Percentiles rank a stretch among this genome's conserved stretches.
Evolutionary conservation across 495 filamentous ascomycete genomes (phyloP).

Genomic region (Cercophora samala): DNA sequence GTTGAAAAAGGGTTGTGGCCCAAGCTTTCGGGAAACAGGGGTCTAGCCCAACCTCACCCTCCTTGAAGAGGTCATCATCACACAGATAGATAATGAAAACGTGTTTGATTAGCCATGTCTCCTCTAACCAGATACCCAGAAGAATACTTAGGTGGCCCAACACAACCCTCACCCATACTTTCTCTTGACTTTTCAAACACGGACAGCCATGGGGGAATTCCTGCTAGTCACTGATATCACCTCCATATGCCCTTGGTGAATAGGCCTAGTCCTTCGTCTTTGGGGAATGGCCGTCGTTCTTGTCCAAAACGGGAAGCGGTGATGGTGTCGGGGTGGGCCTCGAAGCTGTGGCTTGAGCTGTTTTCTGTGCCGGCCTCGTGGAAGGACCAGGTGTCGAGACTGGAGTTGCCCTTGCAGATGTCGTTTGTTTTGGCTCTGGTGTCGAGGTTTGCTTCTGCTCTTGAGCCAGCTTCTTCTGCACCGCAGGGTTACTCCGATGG

Average conservation of each 20-base stretch:
- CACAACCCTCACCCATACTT: neutral
- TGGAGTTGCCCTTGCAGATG: neutral
- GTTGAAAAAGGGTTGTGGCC: slow-evolving; percentile 9
- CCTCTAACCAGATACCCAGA: neutral
- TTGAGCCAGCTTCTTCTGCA: neutral
- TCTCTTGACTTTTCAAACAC: neutral
- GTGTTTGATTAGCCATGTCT: neutral
- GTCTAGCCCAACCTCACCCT: slow-evolving; percentile 3
- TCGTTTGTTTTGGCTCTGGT: neutral
- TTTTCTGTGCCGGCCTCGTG: neutral
- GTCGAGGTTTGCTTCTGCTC: neutral
- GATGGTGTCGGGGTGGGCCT: neutral
- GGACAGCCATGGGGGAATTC: too few species aligned
- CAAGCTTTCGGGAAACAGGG: neutral
- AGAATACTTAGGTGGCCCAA: slow-evolving; percentile 1
- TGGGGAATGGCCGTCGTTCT: neutral
- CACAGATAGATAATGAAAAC: neutral
- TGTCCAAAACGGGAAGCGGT: neutral
- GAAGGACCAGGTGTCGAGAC: neutral
- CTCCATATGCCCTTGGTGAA: neutral
- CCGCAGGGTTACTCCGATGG: neutral
- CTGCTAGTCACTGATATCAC: neutral
- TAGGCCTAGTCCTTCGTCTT: neutral
- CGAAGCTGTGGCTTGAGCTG: neutral
- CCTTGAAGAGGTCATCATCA: neutral